Percentiles rank a stretch among this genome's conserved stretches.
phyloP scores from a whole-genome alignment of 352 stramenopile species.

The Pythium aphanidermatum region DNA sequence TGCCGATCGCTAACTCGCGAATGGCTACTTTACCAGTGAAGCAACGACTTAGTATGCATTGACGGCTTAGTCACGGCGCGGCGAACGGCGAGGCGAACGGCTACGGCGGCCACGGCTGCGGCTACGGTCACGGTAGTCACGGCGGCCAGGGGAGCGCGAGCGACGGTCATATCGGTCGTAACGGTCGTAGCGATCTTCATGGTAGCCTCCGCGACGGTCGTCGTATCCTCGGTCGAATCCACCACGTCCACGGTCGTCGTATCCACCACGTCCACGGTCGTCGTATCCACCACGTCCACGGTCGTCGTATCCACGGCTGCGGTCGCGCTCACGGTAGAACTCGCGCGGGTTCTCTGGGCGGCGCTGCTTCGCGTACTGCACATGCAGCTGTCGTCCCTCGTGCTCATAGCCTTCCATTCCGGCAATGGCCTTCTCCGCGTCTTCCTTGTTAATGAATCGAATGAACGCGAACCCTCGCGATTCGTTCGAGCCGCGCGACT shows the following conservation, averaged over 20 bases:
- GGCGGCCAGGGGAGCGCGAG: constrained; percentile 19
- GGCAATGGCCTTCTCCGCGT: constrained; percentile 84
- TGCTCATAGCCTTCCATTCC: constrained; percentile 69
- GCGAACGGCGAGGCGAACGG: constrained; percentile 33
- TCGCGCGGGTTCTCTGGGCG: constrained; percentile 70
- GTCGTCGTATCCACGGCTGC: constrained; percentile 11
- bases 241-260: constrained; percentile 22
- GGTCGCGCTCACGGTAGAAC: constrained; percentile 43
- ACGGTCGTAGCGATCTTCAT: constrained; percentile 21
- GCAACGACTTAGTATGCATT: too few species aligned
- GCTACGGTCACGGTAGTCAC: constrained; percentile 28
- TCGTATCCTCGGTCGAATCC: constrained; percentile 16
- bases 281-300: constrained; percentile 5
- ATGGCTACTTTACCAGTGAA: constrained; percentile 1
- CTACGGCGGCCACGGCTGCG: constrained; percentile 39
- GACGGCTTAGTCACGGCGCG: constrained; percentile 57
- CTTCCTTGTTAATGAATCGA: constrained; percentile 81
- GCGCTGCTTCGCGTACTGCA: constrained; percentile 75
- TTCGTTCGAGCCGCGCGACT: constrained; percentile 67
- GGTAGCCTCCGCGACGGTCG: constrained; percentile 9
- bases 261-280: constrained; percentile 9
- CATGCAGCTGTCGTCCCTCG: constrained; percentile 60
- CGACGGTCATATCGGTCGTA: constrained; percentile 18
- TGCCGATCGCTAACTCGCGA: neutral
- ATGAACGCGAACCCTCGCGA: constrained; percentile 85